Conservation (phyloP, 2,329 filamentous ascomycete genomes). For the Colletotrichum costaricense region DNA sequence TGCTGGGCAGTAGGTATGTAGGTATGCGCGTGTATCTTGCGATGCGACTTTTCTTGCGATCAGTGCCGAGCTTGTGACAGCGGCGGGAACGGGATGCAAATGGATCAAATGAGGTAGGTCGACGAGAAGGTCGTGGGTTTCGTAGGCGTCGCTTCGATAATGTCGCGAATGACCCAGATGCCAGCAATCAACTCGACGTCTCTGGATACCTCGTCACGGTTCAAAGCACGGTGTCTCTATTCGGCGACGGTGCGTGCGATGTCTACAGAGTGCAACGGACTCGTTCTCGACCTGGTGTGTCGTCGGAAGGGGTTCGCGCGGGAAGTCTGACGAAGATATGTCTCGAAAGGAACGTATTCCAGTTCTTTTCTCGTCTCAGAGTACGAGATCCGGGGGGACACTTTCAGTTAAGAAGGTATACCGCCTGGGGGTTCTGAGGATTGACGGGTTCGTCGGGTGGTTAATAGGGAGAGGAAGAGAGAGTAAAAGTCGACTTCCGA, state of each 20-base stretch:
- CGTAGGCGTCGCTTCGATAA: slow-evolving; percentile 28
- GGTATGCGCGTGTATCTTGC: slow-evolving; percentile 7
- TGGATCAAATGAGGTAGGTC: slow-evolving; percentile 28
- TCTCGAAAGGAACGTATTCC: slow-evolving; percentile 53
- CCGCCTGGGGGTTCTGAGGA: slow-evolving; percentile 12
- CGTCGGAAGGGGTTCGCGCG: slow-evolving; percentile 35
- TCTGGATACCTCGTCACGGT: slow-evolving; percentile 34
- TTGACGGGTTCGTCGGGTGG: slow-evolving; percentile 27
- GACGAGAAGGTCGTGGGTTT: slow-evolving; percentile 28
- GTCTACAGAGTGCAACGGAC: slow-evolving; percentile 38
- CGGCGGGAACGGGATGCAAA: neutral
- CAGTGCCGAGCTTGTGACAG: neutral
- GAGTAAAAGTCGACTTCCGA: slow-evolving; percentile 19
- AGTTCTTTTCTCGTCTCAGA: slow-evolving; percentile 48
- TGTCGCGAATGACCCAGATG: slow-evolving; percentile 35
- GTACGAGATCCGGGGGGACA: slow-evolving; percentile 11
- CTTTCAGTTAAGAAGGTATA: slow-evolving; percentile 35
- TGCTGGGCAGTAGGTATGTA: slow-evolving; percentile 42
- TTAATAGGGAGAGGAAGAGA: neutral
- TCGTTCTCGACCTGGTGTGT: slow-evolving; percentile 35
- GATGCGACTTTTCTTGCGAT: slow-evolving; percentile 5
- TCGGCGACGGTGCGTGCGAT: slow-evolving; percentile 30
- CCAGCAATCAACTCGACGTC: slow-evolving; percentile 34
- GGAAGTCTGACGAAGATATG: slow-evolving; percentile 29
- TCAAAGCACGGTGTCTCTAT: slow-evolving; percentile 37